phyloP scores from a whole-genome alignment of 1,284 basidiomycete genomes.

The Ganoderma resinaceum region DNA sequence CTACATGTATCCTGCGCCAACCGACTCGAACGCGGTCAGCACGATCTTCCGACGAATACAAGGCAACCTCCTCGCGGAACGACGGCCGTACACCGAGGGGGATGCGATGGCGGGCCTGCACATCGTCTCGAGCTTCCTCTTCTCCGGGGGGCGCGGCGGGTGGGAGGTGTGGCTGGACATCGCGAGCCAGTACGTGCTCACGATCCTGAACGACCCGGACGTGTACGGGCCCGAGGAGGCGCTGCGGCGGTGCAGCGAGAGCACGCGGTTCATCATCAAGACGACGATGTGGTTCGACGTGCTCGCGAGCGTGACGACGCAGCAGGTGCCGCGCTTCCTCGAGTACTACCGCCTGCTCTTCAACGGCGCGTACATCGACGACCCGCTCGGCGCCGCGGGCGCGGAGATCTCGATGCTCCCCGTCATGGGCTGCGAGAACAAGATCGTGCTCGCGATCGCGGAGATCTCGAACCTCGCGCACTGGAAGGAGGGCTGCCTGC shows the following conservation, averaged over 20 bases:
- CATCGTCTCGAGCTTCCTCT: conserved; percentile 75
- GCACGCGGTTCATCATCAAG: conserved; percentile 74
- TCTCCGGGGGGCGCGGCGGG: conserved; percentile 71
- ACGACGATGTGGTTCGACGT: conserved; percentile 89
- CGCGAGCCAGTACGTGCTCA: conserved; percentile 59
- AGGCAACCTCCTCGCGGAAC: conserved; percentile 37
- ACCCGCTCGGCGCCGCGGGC: conserved; percentile 23
- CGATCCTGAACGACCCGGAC: conserved; percentile 47
- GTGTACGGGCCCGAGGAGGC: conserved; percentile 51
- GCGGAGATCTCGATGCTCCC: conserved; percentile 68
- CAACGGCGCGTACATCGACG: conserved; percentile 49
- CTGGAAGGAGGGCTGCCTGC: conserved; percentile 63
- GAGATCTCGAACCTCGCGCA: conserved; percentile 70
- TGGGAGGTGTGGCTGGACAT: conserved; percentile 73
- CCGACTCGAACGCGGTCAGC: conserved; percentile 29
- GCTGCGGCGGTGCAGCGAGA: conserved; percentile 53
- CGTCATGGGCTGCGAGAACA: conserved; percentile 86
- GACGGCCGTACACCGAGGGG: conserved; percentile 49
- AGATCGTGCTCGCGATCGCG: conserved; percentile 78
- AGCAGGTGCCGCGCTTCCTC: conserved; percentile 63
- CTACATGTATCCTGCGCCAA: conserved; percentile 35
- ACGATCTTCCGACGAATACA: conserved; percentile 44
- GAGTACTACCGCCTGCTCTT: conserved; percentile 64
- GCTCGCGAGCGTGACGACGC: conserved; percentile 73
- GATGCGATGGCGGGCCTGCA: conserved; percentile 82